These are phyloP conservation scores for Helianthus annuus DNA, from an alignment of 129 eudicot species.

Conservation along the genomic window HanXRQr2.0-SUNRISE NC_035445.2:58317069-58317568, in stretches of 20 bases:
- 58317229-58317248: background rate
- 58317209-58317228: background rate
- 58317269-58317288: background rate
- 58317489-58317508: background rate
- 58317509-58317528: conserved; percentile 2
- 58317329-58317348: conserved; percentile 15
- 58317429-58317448: conserved; percentile 34
- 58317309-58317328: conserved; percentile 13
- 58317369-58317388: conserved; percentile 34
- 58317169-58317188: background rate
- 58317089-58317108: background rate
- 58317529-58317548: background rate
- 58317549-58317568: too few relatives aligned
- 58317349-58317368: conserved; percentile 20
- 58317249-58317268: background rate
- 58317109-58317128: background rate
- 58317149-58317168: too few relatives aligned
- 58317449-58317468: conserved; percentile 57
- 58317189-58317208: background rate
- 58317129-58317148: background rate
- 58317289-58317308: background rate
- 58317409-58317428: conserved; percentile 35
- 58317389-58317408: conserved; percentile 17
- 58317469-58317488: conserved; percentile 25
- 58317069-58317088: background rate